A percentile compares a stretch with the other conserved stretches of the same genome.
These are phyloP conservation scores for Fraxinus ornus DNA, from an alignment of 305 asterid species.

Conservation along the genomic window DNA sequence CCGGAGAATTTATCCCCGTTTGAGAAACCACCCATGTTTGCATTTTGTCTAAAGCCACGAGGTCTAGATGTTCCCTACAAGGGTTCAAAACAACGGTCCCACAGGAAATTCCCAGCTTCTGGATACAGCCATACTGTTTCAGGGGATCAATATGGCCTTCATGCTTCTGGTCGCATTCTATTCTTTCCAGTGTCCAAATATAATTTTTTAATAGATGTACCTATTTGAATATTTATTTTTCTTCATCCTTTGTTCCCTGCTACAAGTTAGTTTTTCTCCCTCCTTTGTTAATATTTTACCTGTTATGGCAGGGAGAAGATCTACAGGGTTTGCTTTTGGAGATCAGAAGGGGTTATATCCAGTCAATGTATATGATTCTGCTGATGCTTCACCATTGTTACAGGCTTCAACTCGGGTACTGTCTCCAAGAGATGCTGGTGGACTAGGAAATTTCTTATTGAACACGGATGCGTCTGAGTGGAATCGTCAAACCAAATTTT, in stretches of 20 bases:
- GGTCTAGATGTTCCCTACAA: constrained; percentile 84
- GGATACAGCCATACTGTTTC: constrained; percentile 58
- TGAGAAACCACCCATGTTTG: constrained; percentile 92
- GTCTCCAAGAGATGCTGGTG: constrained; percentile 63
- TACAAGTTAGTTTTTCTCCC: background rate
- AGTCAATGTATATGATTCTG: constrained; percentile 43
- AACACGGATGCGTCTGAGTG: constrained; percentile 54
- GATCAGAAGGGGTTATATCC: constrained; percentile 52
- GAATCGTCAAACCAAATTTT: constrained; percentile 51
- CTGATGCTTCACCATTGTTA: constrained; percentile 65
- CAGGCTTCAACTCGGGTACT: constrained; percentile 53
- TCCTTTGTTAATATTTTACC: background rate
- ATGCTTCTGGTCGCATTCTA: constrained; percentile 44
- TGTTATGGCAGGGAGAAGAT: constrained; percentile 66
- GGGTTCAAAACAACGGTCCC: constrained; percentile 90
- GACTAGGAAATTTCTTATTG: constrained; percentile 43
- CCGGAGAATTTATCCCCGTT: constrained; percentile 49
- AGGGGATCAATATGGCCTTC: constrained; percentile 58
- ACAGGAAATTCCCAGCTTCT: constrained; percentile 65
- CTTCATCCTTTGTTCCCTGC: background rate
- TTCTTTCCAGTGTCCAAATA: constrained; percentile 19
- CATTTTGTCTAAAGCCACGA: constrained; percentile 91
- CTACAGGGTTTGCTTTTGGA: constrained; percentile 50
- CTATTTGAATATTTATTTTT: background rate
- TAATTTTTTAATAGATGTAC: background rate